These are phyloP conservation scores for Leishmania gerbilli DNA, from an alignment of 208 protist species.

Conservation along the genomic window DNA sequence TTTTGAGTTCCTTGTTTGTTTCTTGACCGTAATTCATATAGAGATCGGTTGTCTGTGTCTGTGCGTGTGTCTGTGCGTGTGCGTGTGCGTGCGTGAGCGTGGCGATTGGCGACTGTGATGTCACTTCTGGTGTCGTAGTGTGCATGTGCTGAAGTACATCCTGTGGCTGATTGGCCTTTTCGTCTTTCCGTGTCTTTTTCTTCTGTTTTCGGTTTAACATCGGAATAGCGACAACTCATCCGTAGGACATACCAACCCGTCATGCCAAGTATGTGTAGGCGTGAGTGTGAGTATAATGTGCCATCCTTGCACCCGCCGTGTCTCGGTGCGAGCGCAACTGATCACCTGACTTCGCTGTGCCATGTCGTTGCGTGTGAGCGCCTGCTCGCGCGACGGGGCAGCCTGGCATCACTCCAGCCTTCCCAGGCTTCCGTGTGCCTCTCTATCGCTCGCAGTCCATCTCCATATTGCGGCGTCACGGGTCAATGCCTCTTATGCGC, in stretches of 20 bases:
- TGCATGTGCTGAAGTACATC: neutral
- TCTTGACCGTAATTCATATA: conserved; percentile 1
- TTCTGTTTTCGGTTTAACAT: neutral
- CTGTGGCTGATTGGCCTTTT: neutral
- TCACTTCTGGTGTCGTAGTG: neutral
- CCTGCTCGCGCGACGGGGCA: neutral
- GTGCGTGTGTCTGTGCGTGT: neutral
- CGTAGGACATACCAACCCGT: too few relatives aligned
- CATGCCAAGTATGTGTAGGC: too few relatives aligned
- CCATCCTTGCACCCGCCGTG: neutral
- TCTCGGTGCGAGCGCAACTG: neutral
- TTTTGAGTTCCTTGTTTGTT: neutral
- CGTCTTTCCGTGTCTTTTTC: neutral
- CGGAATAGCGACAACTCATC: neutral
- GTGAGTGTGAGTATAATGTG: neutral
- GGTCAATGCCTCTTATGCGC: neutral
- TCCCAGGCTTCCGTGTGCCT: neutral
- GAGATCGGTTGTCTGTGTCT: neutral
- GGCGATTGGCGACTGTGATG: neutral
- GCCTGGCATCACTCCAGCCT: neutral
- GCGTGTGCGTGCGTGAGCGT: neutral
- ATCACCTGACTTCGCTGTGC: neutral
- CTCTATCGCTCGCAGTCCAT: neutral
- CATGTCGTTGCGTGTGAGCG: neutral
- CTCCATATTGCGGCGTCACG: neutral